Conservation (phyloP, 2,329 filamentous ascomycete genomes). For the Fusarium lyarnte region DNA sequence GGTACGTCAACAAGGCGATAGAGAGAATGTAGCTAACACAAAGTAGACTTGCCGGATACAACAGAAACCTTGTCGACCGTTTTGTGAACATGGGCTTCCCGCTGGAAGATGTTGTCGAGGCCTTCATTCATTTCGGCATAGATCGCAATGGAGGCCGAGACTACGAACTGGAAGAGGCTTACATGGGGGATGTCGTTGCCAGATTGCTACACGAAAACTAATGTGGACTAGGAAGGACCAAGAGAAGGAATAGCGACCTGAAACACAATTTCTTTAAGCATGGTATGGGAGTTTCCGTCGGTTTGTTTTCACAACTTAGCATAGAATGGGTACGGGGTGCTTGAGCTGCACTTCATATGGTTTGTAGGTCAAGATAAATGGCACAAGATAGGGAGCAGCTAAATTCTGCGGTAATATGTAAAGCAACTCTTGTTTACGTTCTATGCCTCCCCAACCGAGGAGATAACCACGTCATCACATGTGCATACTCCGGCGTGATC, state of each 20-base stretch:
- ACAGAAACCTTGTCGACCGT: constrained; percentile 80
- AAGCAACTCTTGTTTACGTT: not conserved
- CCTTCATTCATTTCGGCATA: constrained; percentile 84
- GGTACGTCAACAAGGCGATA: constrained; percentile 41
- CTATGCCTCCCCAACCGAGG: not conserved
- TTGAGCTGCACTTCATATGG: not conserved
- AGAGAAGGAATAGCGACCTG: constrained; percentile 9
- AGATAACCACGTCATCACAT: constrained; percentile 4
- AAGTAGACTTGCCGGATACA: constrained; percentile 86
- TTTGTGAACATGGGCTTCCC: constrained; percentile 94
- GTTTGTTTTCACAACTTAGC: not conserved
- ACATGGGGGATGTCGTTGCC: constrained; percentile 90
- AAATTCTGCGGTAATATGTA: not conserved
- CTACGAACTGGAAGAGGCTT: constrained; percentile 88
- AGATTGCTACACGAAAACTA: constrained; percentile 81
- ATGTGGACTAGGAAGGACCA: not conserved
- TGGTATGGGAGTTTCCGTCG: constrained; percentile 37
- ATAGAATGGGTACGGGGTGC: constrained; percentile 21
- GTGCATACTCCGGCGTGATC: not conserved
- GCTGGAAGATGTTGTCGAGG: constrained; percentile 83
- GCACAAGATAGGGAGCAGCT: not conserved
- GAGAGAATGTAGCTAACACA: not conserved
- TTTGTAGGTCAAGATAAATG: not conserved
- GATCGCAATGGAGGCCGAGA: constrained; percentile 80
- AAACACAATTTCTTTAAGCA: constrained; percentile 26